A percentile compares a stretch with the other conserved stretches of the same genome.
phyloP scores from a whole-genome alignment of 2,329 filamentous ascomycete species.

The Verticillium isaacii region DNA sequence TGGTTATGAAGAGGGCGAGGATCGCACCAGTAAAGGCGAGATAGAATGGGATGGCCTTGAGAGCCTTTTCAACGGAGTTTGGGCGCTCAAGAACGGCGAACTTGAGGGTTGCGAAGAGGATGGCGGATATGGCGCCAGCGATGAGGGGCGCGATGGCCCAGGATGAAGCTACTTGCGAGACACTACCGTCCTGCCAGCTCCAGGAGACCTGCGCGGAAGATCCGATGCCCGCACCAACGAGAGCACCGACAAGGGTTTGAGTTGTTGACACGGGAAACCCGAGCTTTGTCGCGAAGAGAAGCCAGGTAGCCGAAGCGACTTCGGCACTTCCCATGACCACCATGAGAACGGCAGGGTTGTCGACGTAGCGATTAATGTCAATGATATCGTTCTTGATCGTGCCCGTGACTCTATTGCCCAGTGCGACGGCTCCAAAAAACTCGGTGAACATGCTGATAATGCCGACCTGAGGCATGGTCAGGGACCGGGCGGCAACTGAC shows the following conservation, averaged over 20 bases:
- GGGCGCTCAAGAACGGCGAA: conserved; percentile 10
- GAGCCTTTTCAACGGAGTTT: conserved; percentile 12
- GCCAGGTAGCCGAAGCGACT: conserved; percentile 11
- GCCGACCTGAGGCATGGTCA: conserved; percentile 47
- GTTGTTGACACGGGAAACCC: conserved; percentile 11
- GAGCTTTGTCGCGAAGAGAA: conserved; percentile 8
- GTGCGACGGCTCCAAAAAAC: conserved; percentile 45
- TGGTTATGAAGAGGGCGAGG: conserved; percentile 16
- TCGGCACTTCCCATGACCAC: conserved; percentile 10
- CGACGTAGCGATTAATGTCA: conserved; percentile 26
- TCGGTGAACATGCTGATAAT: conserved; percentile 43
- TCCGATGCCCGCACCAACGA: conserved; percentile 16
- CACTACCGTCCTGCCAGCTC: conserved; percentile 13
- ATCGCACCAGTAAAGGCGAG: conserved; percentile 17
- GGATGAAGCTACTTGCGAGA: conserved; percentile 17
- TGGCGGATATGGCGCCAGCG: conserved; percentile 11
- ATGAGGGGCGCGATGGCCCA: conserved; percentile 15
- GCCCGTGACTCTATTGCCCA: conserved; percentile 39
- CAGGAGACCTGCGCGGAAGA: conserved; percentile 21
- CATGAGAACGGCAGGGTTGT: conserved; percentile 12
- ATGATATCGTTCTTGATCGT: conserved; percentile 40
- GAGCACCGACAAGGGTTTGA: conserved; percentile 10
- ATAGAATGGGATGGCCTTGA: conserved; percentile 17
- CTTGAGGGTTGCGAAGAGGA: conserved; percentile 13
- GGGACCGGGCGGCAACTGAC: conserved; percentile 43